Percentiles rank a stretch among this genome's conserved stretches.
Evolutionary conservation across 2,329 filamentous ascomycete genomes (phyloP).

Genomic region (Coniochaeta hoffmannii): DNA sequence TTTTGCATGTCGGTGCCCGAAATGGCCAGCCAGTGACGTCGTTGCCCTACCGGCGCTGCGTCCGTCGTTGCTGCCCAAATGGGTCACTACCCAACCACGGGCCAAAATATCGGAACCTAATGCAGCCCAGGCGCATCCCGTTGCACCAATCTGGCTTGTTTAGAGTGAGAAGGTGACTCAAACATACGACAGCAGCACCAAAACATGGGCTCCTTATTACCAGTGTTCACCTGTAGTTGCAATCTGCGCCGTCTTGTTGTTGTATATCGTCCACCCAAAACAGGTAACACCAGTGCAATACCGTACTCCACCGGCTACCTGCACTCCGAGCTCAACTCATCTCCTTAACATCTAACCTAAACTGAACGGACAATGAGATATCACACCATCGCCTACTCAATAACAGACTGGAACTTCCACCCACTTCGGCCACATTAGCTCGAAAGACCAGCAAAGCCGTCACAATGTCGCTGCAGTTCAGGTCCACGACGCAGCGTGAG

Average conservation of each 20-base stretch:
- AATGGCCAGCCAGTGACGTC: not conserved
- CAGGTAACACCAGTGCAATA: not conserved
- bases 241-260: not conserved
- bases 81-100: not conserved
- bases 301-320: not conserved
- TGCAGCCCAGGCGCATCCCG: not conserved
- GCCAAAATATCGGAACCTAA: not conserved
- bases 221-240: not conserved
- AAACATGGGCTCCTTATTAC: conserved; percentile 1
- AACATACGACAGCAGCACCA: not conserved
- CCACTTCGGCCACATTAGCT: not conserved
- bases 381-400: not conserved
- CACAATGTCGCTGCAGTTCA: not conserved
- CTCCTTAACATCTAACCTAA: not conserved
- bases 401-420: not conserved
- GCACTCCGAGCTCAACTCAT: not conserved
- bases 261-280: not conserved
- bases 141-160: not conserved
- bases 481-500: conserved; percentile 2
- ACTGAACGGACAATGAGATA: not conserved
- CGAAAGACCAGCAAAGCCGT: not conserved
- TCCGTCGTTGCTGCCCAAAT: conserved; percentile 1
- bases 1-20: not conserved
- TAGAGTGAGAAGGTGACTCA: conserved; percentile 1
- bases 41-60: not conserved